These are phyloP conservation scores for Diversispora eburnea DNA, from an alignment of 192 early-diverging fungal genomes.

Conservation along the genomic window DNA sequence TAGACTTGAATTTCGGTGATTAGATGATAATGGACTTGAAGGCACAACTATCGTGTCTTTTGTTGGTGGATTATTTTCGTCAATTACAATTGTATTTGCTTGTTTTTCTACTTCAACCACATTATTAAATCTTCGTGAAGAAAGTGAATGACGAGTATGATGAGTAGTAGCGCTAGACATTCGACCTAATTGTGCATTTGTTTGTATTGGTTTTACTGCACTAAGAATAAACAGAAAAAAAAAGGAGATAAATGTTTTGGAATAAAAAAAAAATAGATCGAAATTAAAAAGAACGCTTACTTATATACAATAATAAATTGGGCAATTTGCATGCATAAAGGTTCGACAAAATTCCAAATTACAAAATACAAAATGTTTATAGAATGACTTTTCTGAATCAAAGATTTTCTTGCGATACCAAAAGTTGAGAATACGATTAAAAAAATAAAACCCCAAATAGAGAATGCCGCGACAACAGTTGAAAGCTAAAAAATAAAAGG, in stretches of 20 bases:
- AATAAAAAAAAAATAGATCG: background rate
- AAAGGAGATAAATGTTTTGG: background rate
- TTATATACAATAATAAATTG: constrained; percentile 8
- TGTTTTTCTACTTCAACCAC: background rate
- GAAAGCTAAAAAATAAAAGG: background rate
- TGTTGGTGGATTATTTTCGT: no score
- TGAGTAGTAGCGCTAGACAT: background rate
- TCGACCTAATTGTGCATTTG: background rate
- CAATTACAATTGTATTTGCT: background rate
- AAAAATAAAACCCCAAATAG: background rate
- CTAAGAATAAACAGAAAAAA: background rate
- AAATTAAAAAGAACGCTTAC: background rate
- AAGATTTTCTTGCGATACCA: background rate
- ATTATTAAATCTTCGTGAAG: background rate
- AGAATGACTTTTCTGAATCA: background rate
- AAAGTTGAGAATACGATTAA: background rate
- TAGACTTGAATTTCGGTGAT: background rate
- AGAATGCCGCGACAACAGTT: background rate
- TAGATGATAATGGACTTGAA: no score
- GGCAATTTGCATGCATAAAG: background rate
- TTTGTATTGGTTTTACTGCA: background rate
- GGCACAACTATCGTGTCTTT: no score
- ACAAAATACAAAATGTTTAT: background rate
- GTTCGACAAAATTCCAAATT: constrained; percentile 14
- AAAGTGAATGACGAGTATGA: background rate